Base-by-base conservation (phyloP, 1,139 yeast genomes). In the Debaryomyces singareniensis region DNA sequence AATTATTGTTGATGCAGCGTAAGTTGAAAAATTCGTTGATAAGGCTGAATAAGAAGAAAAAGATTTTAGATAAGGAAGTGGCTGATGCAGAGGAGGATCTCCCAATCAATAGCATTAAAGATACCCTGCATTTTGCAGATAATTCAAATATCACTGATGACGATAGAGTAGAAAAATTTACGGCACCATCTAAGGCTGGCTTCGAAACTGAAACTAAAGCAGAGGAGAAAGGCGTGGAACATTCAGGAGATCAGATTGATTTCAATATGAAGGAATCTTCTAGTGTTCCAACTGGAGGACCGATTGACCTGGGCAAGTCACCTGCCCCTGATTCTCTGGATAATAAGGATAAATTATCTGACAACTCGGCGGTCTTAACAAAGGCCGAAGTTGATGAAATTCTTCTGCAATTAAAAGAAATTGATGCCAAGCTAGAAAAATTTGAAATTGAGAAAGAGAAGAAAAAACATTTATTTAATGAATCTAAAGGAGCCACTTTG, bases 31-130 rank as follows among this genome's bases (percentile, higher is more conserved):
- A 66, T 39, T 44, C 58, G 37, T 49, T 65, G 32, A 68, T 59
- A 4, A 50, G 69, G 30, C 69, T 60, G 66, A 65, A 62, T 35
- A 66, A 66, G 41, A 53, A 54, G 41, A 62, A 62, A 45, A 63
- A 60, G 46, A 35, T 47, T 15, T 27, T 43, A 15, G 36, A 25
- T 15, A 37, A 33, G 15, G 23, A 24, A 18, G 38, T 20, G 10
- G 7, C 21, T n/a, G 33, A 27, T 15, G 13, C 11, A 9, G 24
- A 20, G 10, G 29, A 28, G 4, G 30, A 32, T 13, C n/a, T n/a
- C n/a, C n/a, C n/a, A n/a, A n/a, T n/a, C n/a, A 18, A 18, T 18
- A 24, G n/a, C 11, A 12, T 15, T 10, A 5, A 11, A 11, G 29
- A 28, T 5, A 26, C 18, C 20, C 31, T 29, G 12, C 30, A 33